Evolutionary conservation across 73 alveolate species (phyloP).

Genomic region (Paramecium sonneborni): DNA sequence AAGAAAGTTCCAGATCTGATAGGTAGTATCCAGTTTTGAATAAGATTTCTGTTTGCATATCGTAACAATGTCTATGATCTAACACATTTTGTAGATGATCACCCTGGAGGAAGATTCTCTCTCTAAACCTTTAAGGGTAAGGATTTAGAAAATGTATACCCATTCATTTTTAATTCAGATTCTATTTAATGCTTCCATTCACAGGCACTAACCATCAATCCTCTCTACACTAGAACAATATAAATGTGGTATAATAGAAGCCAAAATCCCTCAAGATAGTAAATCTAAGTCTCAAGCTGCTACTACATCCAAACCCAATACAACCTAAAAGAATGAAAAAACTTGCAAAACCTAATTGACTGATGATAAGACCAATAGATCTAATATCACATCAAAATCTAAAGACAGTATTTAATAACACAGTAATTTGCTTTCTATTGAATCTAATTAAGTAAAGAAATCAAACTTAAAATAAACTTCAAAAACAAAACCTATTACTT

Average conservation of each 20-base stretch:
- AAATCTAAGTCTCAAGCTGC: neutral
- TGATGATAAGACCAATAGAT: neutral
- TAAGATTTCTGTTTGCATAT: slow-evolving; percentile 34
- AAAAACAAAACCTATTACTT: neutral
- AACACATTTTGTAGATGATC: slow-evolving; percentile 23
- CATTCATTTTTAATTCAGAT: neutral
- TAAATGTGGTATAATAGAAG: slow-evolving; percentile 20
- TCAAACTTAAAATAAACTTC: neutral
- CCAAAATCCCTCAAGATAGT: neutral
- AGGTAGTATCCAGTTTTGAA: slow-evolving; percentile 32
- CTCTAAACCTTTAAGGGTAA: neutral
- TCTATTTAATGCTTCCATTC: slow-evolving; percentile 19
- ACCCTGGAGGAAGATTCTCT: slow-evolving; percentile 50
- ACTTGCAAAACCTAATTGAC: neutral
- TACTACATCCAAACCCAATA: neutral
- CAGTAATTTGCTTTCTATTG: neutral
- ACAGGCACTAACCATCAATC: neutral
- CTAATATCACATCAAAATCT: neutral
- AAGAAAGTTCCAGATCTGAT: neutral
- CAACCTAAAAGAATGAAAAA: neutral
- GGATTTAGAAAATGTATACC: slow-evolving; percentile 13
- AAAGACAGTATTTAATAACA: neutral
- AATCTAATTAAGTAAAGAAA: neutral
- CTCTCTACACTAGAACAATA: neutral
- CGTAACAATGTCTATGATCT: slow-evolving; percentile 37